Base-by-base conservation (phyloP, 345 rosid genomes). In the Boechera divaricarpa region DNA sequence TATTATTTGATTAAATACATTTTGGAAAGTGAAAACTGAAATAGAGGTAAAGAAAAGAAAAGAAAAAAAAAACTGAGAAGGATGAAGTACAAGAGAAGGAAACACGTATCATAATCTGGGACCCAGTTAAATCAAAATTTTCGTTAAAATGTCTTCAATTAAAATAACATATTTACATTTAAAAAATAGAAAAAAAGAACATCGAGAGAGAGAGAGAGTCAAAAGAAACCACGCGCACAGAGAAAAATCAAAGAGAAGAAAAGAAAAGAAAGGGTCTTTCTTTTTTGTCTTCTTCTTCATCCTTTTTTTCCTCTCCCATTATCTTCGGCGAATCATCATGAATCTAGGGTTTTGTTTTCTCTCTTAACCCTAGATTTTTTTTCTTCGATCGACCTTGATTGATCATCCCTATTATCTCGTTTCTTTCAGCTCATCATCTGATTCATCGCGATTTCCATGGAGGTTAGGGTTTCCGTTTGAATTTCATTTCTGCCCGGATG, bases 291-390 rank as follows among this genome's bases (percentile, higher is more conserved):
- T 39, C 42, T 39, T 39, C 73, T 55, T 51, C 36, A 8, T 32
- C 48, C 2, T 54, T 8, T 75, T 21, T 58, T 73, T 12, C 70
- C 70, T 73, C 71, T 77, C 72, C 77, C 78, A 60, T 72, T 72
- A 59, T 72, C 77, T 67, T 73, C 74, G 77, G 65, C 55, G 71
- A 62, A 11, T 78, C 64, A 11, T 73, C 58, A 64, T 28, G 60
- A 78, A 78, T 73, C 82, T 78, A 78, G 82, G 78, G 78, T 73
- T 78, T 78, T 52, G 52, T 24, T 67, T 51, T 66, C 41, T 67
- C 69, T 48, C 58, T 10, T 41, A 78, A 48, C 72, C 82, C 72
- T 79, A 74, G 76, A 35, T 41, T 41, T 74, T 53, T 67, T 10
- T 39, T 45, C 75, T 54, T 51, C 74, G 39, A 73, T 73, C 78